Evolutionary conservation across 2,329 filamentous ascomycete genomes (phyloP), one percentile per base, ranked within the genome.

Genomic region (Cordyceps militaris): DNA sequence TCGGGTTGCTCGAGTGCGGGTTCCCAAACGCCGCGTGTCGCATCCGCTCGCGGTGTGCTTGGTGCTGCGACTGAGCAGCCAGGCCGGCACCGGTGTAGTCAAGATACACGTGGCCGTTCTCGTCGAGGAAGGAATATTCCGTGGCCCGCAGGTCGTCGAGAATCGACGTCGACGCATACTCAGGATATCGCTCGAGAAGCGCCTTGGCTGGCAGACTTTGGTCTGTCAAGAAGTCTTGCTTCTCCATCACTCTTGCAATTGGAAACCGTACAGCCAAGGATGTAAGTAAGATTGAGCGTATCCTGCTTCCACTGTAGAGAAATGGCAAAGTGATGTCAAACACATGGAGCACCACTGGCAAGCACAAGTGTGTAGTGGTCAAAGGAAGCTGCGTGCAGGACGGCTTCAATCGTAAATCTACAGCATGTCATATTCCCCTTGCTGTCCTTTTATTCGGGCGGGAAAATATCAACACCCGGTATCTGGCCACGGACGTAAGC

Each of bases 81-180:
- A 75, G 68, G 0, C 73, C 69, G 0, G 72, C 64, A 13, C 73
- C 73, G 1, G 73, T 72, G 61, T 75, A 76, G 65, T 76, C 73
- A 4, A 76, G 66, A 51, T 76, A 76, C 3, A 72, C 62, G 40
- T 75, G 73, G 42, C 65, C 56, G 34, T 74, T 66, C 30, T 68
- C 63, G 61, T 74, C 71, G 19, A 75, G 68, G 36, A 70, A 71
- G 26, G 63, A 57, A 56, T 75, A 75, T 36, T 74, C 70, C 10
- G 62, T 64, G 1, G 48, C 54, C 7, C 71, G 68, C 2, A 73
- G 60, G 8, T 61, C 56, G 56, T 74, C 71, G 4, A 74, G 62
- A 2, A 47, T 57, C 10, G 60, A 50, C 1, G 72, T 74, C 7
- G 60, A 55, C 26, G 30, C 60, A 48, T 74, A 74, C 50, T 73